Conservation (phyloP, 495 filamentous ascomycete species). For the Jackrogersella minutella region DNA sequence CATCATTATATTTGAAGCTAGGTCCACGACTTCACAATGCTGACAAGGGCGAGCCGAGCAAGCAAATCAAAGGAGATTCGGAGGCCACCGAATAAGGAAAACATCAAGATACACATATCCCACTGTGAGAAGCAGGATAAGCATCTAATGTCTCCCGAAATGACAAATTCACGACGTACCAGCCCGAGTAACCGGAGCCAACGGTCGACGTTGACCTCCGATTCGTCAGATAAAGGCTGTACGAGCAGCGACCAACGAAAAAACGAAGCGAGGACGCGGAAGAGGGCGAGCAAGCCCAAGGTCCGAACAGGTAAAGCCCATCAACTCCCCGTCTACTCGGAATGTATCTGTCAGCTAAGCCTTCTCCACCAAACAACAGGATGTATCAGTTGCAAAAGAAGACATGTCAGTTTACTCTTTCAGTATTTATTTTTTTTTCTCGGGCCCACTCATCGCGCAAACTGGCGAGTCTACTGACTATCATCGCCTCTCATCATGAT, state of each 20-base stretch:
- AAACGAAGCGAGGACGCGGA: conserved; percentile 25
- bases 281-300: conserved; percentile 43
- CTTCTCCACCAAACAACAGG: conserved; percentile 14
- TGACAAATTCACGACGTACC: conserved; percentile 26
- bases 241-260: conserved; percentile 16
- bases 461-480: background rate
- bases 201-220: conserved; percentile 19
- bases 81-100: background rate
- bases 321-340: background rate
- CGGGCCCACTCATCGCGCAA: background rate
- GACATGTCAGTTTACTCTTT: conserved; percentile 35
- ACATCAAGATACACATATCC: background rate
- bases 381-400: conserved; percentile 41
- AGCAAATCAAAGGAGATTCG: conserved; percentile 12
- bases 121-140: background rate
- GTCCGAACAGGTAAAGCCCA: conserved; percentile 39
- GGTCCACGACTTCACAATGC: background rate
- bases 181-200: conserved; percentile 27
- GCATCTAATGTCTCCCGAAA: conserved; percentile 9
- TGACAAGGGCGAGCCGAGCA: conserved; percentile 8
- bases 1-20: background rate
- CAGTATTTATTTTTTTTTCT: background rate
- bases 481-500: background rate
- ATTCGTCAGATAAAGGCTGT: conserved; percentile 32
- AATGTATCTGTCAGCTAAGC: conserved; percentile 20